A percentile compares a stretch with the other conserved stretches of the same genome.
phyloP scores from a whole-genome alignment of 345 rosid species.

The Linum usitatissimum region DNA sequence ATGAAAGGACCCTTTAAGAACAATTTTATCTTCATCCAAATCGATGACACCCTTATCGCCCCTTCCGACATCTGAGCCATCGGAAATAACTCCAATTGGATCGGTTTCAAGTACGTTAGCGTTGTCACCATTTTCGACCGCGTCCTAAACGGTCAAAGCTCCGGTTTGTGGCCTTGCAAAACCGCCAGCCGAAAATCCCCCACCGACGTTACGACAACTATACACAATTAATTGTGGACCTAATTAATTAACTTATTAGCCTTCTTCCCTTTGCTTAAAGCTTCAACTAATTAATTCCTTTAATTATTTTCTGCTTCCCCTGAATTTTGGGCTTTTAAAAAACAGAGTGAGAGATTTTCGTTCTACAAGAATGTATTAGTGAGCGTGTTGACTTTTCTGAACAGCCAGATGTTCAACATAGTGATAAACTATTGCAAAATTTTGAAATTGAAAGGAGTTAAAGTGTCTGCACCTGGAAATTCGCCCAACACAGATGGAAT shows the following conservation, averaged over 20 bases:
- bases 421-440: neutral
- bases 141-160: neutral
- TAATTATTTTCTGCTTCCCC: too few relatives aligned
- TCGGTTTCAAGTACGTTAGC: neutral
- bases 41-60: slow-evolving; percentile 58
- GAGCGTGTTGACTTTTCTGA: neutral
- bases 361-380: slow-evolving; percentile 2
- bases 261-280: too few relatives aligned
- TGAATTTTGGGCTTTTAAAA: too few relatives aligned
- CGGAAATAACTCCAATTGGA: slow-evolving; percentile 31
- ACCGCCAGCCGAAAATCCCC: neutral
- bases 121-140: neutral
- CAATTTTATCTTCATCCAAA: slow-evolving; percentile 24
- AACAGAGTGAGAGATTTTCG: slow-evolving; percentile 28
- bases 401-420: neutral
- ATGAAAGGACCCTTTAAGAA: slow-evolving; percentile 46
- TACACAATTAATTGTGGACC: too few relatives aligned
- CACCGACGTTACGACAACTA: neutral
- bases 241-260: too few relatives aligned
- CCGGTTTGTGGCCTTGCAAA: slow-evolving; percentile 1
- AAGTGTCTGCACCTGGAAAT: neutral
- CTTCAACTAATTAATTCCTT: too few relatives aligned
- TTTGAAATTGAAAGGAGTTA: neutral
- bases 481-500: neutral
- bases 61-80: slow-evolving; percentile 36